phyloP scores from a whole-genome alignment of 345 rosid genomes.

The Rubroshorea leprosula region DNA sequence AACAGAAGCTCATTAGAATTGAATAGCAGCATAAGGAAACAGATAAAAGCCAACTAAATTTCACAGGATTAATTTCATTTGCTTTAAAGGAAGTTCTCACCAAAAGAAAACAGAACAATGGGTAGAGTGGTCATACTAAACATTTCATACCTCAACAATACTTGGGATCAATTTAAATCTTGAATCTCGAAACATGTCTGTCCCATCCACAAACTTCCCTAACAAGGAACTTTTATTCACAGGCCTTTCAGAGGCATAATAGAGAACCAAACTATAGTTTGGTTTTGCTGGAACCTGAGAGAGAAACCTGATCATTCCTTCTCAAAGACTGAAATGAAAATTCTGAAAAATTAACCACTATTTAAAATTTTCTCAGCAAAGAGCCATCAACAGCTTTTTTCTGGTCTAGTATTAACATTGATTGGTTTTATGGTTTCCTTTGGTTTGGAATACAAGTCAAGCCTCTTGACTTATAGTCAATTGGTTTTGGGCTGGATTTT shows the following conservation, averaged over 20 bases:
- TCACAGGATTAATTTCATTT: too few species aligned
- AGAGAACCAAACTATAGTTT: constrained; percentile 83
- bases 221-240: constrained; percentile 61
- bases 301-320: constrained; percentile 3
- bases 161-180: constrained; percentile 94
- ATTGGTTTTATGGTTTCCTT: too few species aligned
- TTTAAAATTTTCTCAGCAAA: too few species aligned
- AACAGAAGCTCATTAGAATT: constrained; percentile 7
- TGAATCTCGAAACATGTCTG: constrained; percentile 72
- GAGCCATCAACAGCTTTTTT: too few species aligned
- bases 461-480: too few species aligned
- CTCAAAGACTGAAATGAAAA: constrained; percentile 4
- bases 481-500: too few species aligned
- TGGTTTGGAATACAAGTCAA: too few species aligned
- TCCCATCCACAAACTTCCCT: constrained; percentile 80
- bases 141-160: constrained; percentile 66
- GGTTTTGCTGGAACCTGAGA: constrained; percentile 90
- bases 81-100: too few species aligned
- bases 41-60: constrained; percentile 1
- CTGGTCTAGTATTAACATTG: too few species aligned
- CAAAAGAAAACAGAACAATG: too few species aligned
- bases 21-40: constrained; percentile 6
- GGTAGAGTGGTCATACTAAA: background rate
- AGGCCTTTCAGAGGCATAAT: constrained; percentile 87
- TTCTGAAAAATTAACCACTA: too few species aligned